Evolutionary conservation across 345 rosid species (phyloP).

Genomic region (Hibiscus mutabilis): DNA sequence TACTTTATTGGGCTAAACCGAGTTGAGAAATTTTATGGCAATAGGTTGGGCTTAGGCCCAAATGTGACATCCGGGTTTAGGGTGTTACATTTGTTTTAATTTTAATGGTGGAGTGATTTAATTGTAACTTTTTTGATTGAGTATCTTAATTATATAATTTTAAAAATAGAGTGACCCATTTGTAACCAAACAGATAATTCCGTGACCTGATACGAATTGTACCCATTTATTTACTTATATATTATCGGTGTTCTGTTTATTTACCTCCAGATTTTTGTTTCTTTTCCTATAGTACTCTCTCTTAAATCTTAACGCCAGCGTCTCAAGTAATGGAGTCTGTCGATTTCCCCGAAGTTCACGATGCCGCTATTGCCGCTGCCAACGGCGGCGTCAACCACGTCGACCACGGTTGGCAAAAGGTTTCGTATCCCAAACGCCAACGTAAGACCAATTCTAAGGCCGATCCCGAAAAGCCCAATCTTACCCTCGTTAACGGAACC

Average conservation of each 20-base stretch:
- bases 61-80: too few relatives aligned
- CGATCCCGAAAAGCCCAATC: constrained; percentile 16
- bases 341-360: constrained; percentile 12
- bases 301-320: background rate
- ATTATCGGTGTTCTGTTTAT: background rate
- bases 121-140: too few relatives aligned
- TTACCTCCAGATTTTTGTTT: background rate
- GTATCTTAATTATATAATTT: too few relatives aligned
- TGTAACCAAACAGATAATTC: too few relatives aligned
- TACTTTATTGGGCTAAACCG: too few relatives aligned
- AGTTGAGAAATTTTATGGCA: too few relatives aligned
- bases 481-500: constrained; percentile 13
- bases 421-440: constrained; percentile 55
- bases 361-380: constrained; percentile 9
- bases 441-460: constrained; percentile 36
- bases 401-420: constrained; percentile 78
- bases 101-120: too few relatives aligned
- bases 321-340: constrained; percentile 10
- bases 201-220: too few relatives aligned
- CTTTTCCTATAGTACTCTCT: background rate
- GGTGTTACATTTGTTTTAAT: too few relatives aligned
- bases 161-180: too few relatives aligned
- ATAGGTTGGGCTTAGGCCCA: too few relatives aligned
- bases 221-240: too few relatives aligned
- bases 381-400: constrained; percentile 4